Evolutionary conservation across 2,329 filamentous ascomycete genomes (phyloP).

Genomic region (Aspergillus sp.): DNA sequence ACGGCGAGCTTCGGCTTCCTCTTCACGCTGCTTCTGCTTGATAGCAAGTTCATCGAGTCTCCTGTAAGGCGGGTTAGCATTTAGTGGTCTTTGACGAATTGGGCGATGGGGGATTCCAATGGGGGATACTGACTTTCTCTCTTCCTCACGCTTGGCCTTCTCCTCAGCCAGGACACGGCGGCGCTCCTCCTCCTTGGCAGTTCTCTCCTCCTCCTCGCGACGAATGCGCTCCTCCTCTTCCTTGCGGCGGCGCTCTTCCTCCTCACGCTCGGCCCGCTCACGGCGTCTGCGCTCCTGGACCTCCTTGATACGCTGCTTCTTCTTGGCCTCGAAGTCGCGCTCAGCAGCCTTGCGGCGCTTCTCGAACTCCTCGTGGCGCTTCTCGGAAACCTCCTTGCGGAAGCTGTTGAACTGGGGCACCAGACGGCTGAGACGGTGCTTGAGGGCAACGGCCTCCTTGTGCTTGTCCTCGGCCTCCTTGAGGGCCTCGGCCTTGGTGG

Average conservation of each 20-base stretch:
- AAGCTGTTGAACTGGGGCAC: slow-evolving; percentile 84
- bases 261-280: slow-evolving; percentile 82
- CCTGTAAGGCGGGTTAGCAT: slow-evolving; percentile 47
- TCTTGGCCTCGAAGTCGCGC: slow-evolving; percentile 89
- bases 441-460: slow-evolving; percentile 86
- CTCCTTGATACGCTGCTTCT: slow-evolving; percentile 83
- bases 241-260: slow-evolving; percentile 72
- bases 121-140: slow-evolving; percentile 55
- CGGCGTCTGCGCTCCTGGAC: slow-evolving; percentile 77
- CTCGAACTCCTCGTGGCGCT: slow-evolving; percentile 93
- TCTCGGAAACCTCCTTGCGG: slow-evolving; percentile 77
- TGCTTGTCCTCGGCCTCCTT: slow-evolving; percentile 83
- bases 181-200: slow-evolving; percentile 75
- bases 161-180: slow-evolving; percentile 73
- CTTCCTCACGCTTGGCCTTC: slow-evolving; percentile 60
- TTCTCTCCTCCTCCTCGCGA: slow-evolving; percentile 83
- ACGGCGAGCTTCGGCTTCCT: slow-evolving; percentile 79
- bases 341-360: slow-evolving; percentile 88
- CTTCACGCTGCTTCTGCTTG: slow-evolving; percentile 77
- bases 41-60: slow-evolving; percentile 64
- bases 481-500: slow-evolving; percentile 73
- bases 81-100: not conserved
- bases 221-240: slow-evolving; percentile 85
- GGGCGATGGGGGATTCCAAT: not conserved
- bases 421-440: slow-evolving; percentile 84